Percentiles rank a stretch among this genome's conserved stretches.
Conservation (phyloP, 208 protist genomes). For the Leishmania braziliensis region DNA sequence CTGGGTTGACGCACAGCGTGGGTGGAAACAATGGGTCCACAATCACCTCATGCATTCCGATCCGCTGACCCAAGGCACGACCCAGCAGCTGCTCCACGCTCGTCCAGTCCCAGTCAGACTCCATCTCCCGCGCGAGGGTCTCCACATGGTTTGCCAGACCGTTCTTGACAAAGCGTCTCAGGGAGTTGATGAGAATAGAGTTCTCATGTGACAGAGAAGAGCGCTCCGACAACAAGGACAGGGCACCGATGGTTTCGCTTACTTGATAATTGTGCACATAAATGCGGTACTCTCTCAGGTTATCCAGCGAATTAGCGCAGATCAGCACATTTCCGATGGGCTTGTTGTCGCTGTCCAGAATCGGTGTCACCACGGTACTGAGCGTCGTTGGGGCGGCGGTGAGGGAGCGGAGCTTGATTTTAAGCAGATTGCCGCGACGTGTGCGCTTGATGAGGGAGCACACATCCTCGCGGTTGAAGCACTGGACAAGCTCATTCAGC, state of each 20-base stretch:
- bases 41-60: constrained; percentile 40
- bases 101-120: constrained; percentile 91
- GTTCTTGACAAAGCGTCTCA: constrained; percentile 65
- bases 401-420: constrained; percentile 82
- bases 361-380: constrained; percentile 74
- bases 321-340: constrained; percentile 84
- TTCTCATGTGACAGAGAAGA: constrained; percentile 44
- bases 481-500: constrained; percentile 77
- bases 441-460: constrained; percentile 47
- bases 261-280: constrained; percentile 85
- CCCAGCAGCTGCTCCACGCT: constrained; percentile 82
- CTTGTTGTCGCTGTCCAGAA: constrained; percentile 54
- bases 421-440: constrained; percentile 46
- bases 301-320: constrained; percentile 85
- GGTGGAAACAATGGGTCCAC: constrained; percentile 76
- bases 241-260: constrained; percentile 48
- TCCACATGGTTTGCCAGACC: constrained; percentile 58
- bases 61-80: constrained; percentile 52
- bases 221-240: constrained; percentile 51
- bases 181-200: constrained; percentile 27
- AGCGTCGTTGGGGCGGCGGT: constrained; percentile 75
- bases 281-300: constrained; percentile 73
- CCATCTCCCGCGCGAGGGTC: constrained; percentile 73
- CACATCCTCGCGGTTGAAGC: constrained; percentile 53
- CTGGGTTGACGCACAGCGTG: constrained; percentile 78